phyloP scores from a whole-genome alignment of 345 rosid species.

The Murraya koenigii region DNA sequence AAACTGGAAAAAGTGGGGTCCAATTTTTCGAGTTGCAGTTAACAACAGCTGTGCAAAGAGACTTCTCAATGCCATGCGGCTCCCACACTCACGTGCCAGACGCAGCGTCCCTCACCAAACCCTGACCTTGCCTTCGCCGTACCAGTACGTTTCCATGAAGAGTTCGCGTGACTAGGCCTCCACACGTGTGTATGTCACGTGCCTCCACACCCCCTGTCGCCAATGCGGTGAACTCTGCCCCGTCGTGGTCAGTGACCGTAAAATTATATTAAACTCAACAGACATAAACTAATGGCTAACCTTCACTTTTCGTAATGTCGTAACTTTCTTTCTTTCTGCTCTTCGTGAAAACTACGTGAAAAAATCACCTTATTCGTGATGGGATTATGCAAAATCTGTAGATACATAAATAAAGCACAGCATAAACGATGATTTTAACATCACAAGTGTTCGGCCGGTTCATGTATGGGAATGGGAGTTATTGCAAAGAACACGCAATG shows the following conservation, averaged over 20 bases:
- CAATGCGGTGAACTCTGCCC: background rate
- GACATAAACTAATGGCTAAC: no score
- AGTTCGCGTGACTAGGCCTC: slow-evolving; percentile 25
- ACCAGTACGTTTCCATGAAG: slow-evolving; percentile 11
- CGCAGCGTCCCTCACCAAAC: slow-evolving; percentile 19
- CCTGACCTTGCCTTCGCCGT: slow-evolving; percentile 39
- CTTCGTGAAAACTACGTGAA: no score
- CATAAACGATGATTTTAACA: background rate
- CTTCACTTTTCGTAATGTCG: no score
- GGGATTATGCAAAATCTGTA: no score
- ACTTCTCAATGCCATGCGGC: background rate
- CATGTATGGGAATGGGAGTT: background rate
- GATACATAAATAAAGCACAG: no score
- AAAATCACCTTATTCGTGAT: no score
- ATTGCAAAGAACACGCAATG: background rate
- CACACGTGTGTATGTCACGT: slow-evolving; percentile 14
- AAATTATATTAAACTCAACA: no score
- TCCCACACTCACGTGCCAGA: slow-evolving; percentile 26
- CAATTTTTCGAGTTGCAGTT: background rate
- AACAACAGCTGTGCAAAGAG: slow-evolving; percentile 27
- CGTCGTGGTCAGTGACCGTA: background rate
- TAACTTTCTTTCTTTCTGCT: no score
- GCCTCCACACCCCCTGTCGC: background rate
- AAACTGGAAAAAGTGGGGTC: background rate
- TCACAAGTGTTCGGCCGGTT: background rate